A percentile compares a stretch with the other conserved stretches of the same genome.
Evolutionary conservation across 2,329 filamentous ascomycete genomes (phyloP).

Genomic region (Botryotinia calthae): DNA sequence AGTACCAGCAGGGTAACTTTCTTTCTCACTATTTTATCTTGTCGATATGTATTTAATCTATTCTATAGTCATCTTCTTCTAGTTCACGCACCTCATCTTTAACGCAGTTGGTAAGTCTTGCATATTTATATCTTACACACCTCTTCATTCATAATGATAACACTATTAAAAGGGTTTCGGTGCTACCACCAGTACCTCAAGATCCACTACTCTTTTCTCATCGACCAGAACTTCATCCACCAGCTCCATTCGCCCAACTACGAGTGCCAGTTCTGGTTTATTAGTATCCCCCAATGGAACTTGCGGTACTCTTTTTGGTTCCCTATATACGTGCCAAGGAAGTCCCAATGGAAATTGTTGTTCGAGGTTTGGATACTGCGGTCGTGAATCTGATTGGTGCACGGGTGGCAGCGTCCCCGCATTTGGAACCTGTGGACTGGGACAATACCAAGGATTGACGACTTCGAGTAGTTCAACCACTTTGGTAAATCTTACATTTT

Average conservation of each 20-base stretch:
- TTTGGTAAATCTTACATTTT: not conserved
- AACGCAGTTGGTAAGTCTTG: not conserved
- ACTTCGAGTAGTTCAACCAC: not conserved
- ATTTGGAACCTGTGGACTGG: conserved; percentile 4
- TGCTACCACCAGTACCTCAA: not conserved
- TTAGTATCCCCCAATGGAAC: not conserved
- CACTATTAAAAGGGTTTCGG: not conserved
- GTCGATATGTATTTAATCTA: not conserved
- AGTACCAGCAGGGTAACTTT: not conserved
- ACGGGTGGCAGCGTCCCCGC: not conserved
- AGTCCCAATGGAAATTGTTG: conserved; percentile 1
- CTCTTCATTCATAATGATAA: not conserved
- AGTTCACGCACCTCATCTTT: not conserved
- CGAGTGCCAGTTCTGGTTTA: not conserved
- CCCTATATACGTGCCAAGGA: not conserved
- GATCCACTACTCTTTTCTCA: not conserved
- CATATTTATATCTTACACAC: not conserved
- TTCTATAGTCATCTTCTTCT: not conserved
- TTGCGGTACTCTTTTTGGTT: not conserved
- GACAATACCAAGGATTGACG: not conserved
- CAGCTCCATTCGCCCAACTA: not conserved
- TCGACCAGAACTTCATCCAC: not conserved
- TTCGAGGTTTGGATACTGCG: conserved; percentile 3
- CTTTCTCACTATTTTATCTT: not conserved
- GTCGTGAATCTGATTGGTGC: not conserved